Evolutionary conservation across 305 asterid species (phyloP).

Genomic region (Stenogyne calaminthoides): DNA sequence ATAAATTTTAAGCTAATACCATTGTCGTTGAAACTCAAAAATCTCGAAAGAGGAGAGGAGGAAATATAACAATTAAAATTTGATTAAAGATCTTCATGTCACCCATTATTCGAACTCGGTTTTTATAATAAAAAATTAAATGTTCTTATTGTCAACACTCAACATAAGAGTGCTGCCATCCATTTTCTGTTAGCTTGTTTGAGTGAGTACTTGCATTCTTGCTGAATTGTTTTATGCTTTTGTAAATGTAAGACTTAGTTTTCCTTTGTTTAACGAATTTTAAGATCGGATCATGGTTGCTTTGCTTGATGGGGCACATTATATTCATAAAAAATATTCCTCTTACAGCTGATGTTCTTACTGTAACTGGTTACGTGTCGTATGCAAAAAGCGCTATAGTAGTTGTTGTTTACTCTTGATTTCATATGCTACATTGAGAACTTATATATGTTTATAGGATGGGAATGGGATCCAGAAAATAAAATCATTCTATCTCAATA

Average conservation of each 20-base stretch:
- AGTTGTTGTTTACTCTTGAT: not conserved
- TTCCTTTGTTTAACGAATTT: not conserved
- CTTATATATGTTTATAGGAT: not conserved
- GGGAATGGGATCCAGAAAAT: too few relatives aligned
- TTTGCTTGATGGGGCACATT: not conserved
- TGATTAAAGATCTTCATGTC: too few relatives aligned
- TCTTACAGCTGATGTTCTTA: not conserved
- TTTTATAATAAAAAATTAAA: too few relatives aligned
- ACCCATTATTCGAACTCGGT: too few relatives aligned
- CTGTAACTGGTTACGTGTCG: not conserved
- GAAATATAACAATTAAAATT: not conserved
- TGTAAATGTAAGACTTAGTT: not conserved
- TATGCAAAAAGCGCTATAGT: not conserved
- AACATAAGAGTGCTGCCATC: not conserved
- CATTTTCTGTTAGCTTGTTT: not conserved
- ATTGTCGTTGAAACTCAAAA: too few relatives aligned
- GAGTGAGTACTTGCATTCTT: not conserved
- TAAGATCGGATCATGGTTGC: not conserved
- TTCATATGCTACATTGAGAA: not conserved
- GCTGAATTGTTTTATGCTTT: not conserved
- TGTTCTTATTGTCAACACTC: not conserved
- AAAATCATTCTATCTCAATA: not conserved
- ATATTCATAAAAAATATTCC: not conserved
- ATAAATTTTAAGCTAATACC: not conserved
- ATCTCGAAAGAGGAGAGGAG: not conserved